Evolutionary conservation across 1,284 basidiomycete genomes (phyloP), one percentile per base, ranked within the genome.

Genomic region (Limonomyces culmigenus): DNA sequence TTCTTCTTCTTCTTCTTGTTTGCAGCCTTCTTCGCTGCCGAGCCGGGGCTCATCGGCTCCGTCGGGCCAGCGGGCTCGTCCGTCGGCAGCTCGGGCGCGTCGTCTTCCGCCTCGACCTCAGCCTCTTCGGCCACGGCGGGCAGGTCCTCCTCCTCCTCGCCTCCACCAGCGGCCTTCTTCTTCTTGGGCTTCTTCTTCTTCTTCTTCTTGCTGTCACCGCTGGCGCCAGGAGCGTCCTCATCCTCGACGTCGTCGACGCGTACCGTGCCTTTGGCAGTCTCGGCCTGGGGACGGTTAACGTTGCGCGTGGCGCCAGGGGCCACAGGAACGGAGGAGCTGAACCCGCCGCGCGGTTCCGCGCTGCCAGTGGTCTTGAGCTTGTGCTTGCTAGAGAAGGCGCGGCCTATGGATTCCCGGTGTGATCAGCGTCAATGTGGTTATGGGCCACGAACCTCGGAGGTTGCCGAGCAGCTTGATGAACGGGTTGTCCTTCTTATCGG

Each of bases 151-250:
- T 35, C 36, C 38, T 42, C 34, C 25, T 50, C 46, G 20, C 42
- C 39, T 10, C 50, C 39, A 16, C 56, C 46, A 6, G 56, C 41
- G 5, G 55, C 38, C 12, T 48, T 43, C 47, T 69, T 71, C 52
- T 74, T 79, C 56, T 75, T 79, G 51, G 79, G 80, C 61, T 74
- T 77, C 4, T 63, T 53, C 47, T 75, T 79, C 51, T 71, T 74
- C 50, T 71, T 76, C 56, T 80, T 80, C 56, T 77, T 75, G 41
- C 69, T 69, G 8, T 27, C n/a, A 8, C 54, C 47, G 3, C 51
- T 40, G 3, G 50, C 31, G 0, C 48, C 39, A 10, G 52, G 53
- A 10, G 62, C 65, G 16, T 71, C 75, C 48, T 78, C 71, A 30
- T 74, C 74, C 30, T 76, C 73, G 0, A 68, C 70, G 25, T 80